These are phyloP conservation scores for Blastobotrys illinoisensis DNA, from an alignment of 1,139 yeast species.

Conservation along the genomic window DNA sequence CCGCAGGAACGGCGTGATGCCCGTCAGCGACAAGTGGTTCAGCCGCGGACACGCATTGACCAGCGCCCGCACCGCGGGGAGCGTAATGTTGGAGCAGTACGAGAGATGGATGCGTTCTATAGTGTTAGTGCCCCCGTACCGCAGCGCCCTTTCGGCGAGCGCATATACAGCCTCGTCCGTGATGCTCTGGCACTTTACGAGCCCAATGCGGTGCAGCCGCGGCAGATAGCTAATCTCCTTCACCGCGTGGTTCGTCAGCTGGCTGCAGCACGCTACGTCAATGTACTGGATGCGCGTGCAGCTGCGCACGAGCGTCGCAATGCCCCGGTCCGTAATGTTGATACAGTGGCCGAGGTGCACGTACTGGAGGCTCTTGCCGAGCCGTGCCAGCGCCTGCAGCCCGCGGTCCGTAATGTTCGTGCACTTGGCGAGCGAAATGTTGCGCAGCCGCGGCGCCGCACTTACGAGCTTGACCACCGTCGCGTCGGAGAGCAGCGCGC, in stretches of 20 bases:
- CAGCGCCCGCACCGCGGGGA: conserved; percentile 41
- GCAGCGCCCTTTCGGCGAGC: conserved; percentile 50
- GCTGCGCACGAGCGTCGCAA: conserved; percentile 62
- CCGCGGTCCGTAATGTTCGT: conserved; percentile 81
- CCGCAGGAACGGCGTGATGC: conserved; percentile 81
- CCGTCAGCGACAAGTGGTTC: conserved; percentile 89
- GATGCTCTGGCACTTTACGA: conserved; percentile 85
- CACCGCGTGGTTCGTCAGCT: conserved; percentile 79
- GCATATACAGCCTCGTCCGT: conserved; percentile 83
- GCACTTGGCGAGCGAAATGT: conserved; percentile 87
- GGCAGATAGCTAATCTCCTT: conserved; percentile 73
- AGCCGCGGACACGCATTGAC: conserved; percentile 77
- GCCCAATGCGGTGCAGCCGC: conserved; percentile 80
- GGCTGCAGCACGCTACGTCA: conserved; percentile 91
- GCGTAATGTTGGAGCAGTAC: conserved; percentile 75
- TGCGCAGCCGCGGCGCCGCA: conserved; percentile 79
- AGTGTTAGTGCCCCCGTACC: conserved; percentile 39
- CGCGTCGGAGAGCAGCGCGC: conserved; percentile 75
- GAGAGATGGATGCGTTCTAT: conserved; percentile 90
- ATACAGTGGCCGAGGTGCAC: conserved; percentile 93
- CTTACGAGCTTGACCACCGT: conserved; percentile 67
- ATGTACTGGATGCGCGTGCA: conserved; percentile 88
- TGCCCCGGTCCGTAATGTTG: conserved; percentile 85
- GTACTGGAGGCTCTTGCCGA: conserved; percentile 82
- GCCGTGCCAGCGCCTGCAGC: conserved; percentile 59